Percentiles rank a stretch among this genome's conserved stretches.
Evolutionary conservation across 192 early-diverging fungal genomes (phyloP).

Genomic region (Podila horticola): DNA sequence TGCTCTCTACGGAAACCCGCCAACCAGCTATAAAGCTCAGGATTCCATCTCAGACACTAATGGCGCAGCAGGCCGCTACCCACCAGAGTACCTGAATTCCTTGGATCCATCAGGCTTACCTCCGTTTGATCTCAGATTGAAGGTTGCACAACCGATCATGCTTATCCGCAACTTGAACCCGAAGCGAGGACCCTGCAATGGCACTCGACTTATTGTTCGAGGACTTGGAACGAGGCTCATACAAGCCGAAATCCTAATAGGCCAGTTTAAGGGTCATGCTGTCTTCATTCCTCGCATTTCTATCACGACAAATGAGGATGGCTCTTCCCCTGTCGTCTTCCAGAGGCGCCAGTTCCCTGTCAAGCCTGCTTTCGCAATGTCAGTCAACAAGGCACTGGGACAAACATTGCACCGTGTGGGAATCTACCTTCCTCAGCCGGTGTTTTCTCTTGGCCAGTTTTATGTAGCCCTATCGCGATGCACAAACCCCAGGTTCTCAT

Average conservation of each 20-base stretch:
- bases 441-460: too few species aligned
- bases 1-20: too few species aligned
- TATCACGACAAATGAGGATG: constrained; percentile 7
- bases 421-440: too few species aligned
- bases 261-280: constrained; percentile 1
- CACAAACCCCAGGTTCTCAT: too few species aligned
- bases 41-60: too few species aligned
- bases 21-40: too few species aligned
- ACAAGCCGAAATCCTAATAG: constrained; percentile 13
- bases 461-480: too few species aligned
- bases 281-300: constrained; percentile 29
- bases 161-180: constrained; percentile 39
- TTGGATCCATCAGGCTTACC: too few species aligned
- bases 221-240: constrained; percentile 1
- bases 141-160: constrained; percentile 27
- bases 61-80: too few species aligned
- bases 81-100: too few species aligned
- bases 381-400: constrained; percentile 19
- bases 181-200: constrained; percentile 36
- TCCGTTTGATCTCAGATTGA: constrained; percentile 11
- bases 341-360: constrained; percentile 15
- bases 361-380: constrained; percentile 27
- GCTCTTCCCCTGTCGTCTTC: constrained; percentile 6
- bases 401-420: constrained; percentile 17
- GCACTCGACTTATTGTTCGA: constrained; percentile 33